Conservation (phyloP, 2,329 filamentous ascomycete species). For the Paraphaeosphaeria sporulosa region DNA sequence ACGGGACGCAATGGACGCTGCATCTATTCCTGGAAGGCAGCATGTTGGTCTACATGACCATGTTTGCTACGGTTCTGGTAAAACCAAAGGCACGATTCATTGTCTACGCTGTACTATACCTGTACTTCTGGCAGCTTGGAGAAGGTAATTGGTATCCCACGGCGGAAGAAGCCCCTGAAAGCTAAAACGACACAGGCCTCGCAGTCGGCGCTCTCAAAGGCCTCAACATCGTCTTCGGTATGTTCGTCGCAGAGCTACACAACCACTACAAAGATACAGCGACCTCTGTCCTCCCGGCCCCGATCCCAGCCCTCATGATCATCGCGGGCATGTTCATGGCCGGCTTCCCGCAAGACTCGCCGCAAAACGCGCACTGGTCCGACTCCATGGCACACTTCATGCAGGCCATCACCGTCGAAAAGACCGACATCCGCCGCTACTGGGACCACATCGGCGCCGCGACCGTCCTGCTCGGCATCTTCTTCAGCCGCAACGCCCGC, state of each 20-base stretch:
- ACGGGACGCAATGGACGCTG: constrained; percentile 54
- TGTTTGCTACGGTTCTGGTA: constrained; percentile 51
- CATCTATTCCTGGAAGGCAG: constrained; percentile 52
- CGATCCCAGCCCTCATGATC: constrained; percentile 60
- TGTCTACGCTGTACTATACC: constrained; percentile 48
- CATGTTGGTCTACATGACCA: constrained; percentile 53
- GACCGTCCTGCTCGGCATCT: constrained; percentile 59
- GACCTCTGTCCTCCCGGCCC: constrained; percentile 57
- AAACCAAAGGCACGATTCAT: constrained; percentile 46
- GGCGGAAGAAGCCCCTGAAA: neutral
- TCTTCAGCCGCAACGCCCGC: constrained; percentile 62
- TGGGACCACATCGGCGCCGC: constrained; percentile 60
- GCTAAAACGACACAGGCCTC: constrained; percentile 38
- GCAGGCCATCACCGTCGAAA: constrained; percentile 54
- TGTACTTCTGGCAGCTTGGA: constrained; percentile 50
- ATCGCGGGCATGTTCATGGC: constrained; percentile 64
- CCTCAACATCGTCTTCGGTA: constrained; percentile 69
- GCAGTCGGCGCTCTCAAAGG: constrained; percentile 48
- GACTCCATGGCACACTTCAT: constrained; percentile 54
- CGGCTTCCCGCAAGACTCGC: constrained; percentile 66
- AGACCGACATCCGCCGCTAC: constrained; percentile 59
- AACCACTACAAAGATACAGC: constrained; percentile 59
- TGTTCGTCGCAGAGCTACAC: constrained; percentile 67
- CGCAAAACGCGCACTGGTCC: constrained; percentile 64
- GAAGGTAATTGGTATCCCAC: constrained; percentile 30